Base-by-base conservation (phyloP, 805 yeast genomes). In the Candida golubevii region DNA sequence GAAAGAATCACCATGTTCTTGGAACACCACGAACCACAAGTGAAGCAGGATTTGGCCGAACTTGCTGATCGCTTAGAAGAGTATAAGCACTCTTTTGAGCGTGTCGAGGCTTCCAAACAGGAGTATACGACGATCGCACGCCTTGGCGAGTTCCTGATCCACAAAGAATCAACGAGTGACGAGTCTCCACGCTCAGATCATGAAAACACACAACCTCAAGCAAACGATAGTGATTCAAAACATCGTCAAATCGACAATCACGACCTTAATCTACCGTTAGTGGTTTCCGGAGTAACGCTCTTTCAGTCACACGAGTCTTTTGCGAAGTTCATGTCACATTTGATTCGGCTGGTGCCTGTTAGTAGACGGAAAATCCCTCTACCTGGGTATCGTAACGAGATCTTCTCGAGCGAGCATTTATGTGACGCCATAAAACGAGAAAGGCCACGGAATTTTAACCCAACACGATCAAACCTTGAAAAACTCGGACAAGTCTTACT, bases 311-410 rank as follows among this genome's bases (percentile, higher is more conserved):
- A 44, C 6, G 45, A 37, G 1, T 62, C 59, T 7, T 50, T 71
- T 8, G 41, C 57, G 2, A 32, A 31, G 1, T 56, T 71, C 28
- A 35, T 71, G 8, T 30, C 45, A 9, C 46, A 52, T 8, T 48
- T 66, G 41, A 60, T 62, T 6, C 23, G 35, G 7, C 37, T 53
- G 2, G 58, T 71, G 6, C 58, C 62, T 4, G 54, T 62, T 0
- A 49, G 52, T 4, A 62, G 57, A 44, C 55, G 74, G 27, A 66
- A 59, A 39, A 61, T 71, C 15, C 67, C 69, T 0, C 48, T 71
- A 14, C 74, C 75, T 1, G 74, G 75, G 1, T 66, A 65, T 44
- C 61, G 59, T 37, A 63, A 62, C 40, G 71, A 69, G 33, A 62
- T 65, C 7, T 71, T 71, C 53, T 61, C 65, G 38, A 67, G 74